A percentile compares a stretch with the other conserved stretches of the same genome.
Evolutionary conservation across 2,329 filamentous ascomycete genomes (phyloP).

Genomic region (Ceratocystis alfenasii): DNA sequence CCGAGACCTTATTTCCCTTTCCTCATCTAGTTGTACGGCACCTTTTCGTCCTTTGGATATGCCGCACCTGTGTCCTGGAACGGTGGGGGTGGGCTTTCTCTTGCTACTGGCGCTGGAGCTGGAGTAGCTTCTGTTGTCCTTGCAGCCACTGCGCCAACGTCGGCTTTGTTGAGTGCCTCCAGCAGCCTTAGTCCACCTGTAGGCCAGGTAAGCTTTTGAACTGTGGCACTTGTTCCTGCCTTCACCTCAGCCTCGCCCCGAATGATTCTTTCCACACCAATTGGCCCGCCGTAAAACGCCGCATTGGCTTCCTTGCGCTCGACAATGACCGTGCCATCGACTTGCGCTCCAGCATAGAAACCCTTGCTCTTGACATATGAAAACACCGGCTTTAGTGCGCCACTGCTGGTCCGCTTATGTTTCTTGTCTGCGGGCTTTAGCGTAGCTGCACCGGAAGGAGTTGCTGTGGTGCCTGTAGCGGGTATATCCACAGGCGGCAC

Average conservation of each 20-base stretch:
- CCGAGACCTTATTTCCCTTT: neutral
- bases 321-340: slow-evolving; percentile 78
- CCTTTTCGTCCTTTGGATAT: neutral
- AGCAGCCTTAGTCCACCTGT: slow-evolving; percentile 11
- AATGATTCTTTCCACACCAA: slow-evolving; percentile 38
- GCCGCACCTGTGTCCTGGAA: neutral
- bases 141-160: neutral
- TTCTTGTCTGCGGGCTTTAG: slow-evolving; percentile 30
- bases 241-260: slow-evolving; percentile 29
- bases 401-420: slow-evolving; percentile 22
- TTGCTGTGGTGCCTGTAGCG: slow-evolving; percentile 18
- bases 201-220: slow-evolving; percentile 15
- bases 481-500: neutral
- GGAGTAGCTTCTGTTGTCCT: neutral
- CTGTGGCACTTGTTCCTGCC: neutral
- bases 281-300: slow-evolving; percentile 61
- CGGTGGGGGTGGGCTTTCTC: neutral
- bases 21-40: neutral
- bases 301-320: slow-evolving; percentile 83
- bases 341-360: slow-evolving; percentile 73
- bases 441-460: slow-evolving; percentile 36
- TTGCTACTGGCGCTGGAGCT: neutral
- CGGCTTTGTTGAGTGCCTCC: slow-evolving; percentile 12
- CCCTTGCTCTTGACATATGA: slow-evolving; percentile 79
- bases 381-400: slow-evolving; percentile 35